Evolutionary conservation across 371 early-diverging fungal species (phyloP).

Genomic region (Mucor lusitanicus): DNA sequence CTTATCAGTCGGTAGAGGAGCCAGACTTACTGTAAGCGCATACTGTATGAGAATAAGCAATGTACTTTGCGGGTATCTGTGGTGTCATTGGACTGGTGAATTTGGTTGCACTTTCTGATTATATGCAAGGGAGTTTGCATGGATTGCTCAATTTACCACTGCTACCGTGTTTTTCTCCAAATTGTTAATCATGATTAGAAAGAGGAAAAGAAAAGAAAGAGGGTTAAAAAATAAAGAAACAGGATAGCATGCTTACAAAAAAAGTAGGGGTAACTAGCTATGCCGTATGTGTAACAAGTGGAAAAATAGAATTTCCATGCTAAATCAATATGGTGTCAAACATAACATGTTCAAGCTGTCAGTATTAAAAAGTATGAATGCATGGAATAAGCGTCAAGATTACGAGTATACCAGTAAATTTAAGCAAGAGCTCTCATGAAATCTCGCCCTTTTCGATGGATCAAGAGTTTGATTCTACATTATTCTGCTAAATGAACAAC

Average conservation of each 20-base stretch:
- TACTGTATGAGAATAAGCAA: slow-evolving; percentile 63
- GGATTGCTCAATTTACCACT: neutral
- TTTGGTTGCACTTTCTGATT: neutral
- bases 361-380: too few species aligned
- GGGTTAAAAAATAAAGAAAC: neutral
- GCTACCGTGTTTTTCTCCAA: neutral
- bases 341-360: too few species aligned
- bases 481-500: too few species aligned
- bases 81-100: neutral
- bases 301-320: neutral
- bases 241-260: neutral
- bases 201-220: neutral
- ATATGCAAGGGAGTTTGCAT: neutral
- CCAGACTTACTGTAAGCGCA: slow-evolving; percentile 55
- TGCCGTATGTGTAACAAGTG: neutral
- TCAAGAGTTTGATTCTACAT: too few species aligned
- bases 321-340: too few species aligned
- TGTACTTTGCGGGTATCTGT: slow-evolving; percentile 62
- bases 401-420: too few species aligned
- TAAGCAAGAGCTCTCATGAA: too few species aligned
- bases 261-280: neutral
- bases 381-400: too few species aligned
- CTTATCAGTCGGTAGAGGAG: too few species aligned
- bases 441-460: too few species aligned
- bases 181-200: neutral